Conservation (phyloP, 2,329 filamentous ascomycete species). For the Diaporthe amygdali region DNA sequence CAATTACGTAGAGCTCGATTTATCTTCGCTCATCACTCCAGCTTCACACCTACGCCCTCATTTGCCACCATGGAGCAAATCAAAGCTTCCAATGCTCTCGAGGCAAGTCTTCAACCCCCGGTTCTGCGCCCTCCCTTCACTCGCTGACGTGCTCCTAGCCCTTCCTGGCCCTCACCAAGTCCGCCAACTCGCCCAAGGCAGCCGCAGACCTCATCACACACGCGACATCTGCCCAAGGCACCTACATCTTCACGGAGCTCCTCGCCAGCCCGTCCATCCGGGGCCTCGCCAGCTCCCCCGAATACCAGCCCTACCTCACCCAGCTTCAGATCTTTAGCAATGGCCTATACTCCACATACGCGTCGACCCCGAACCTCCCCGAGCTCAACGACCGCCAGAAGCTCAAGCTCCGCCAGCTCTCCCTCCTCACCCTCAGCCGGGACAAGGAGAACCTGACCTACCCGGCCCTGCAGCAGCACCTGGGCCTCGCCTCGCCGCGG, state of each 20-base stretch:
- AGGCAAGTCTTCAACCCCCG: conserved; percentile 47
- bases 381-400: conserved; percentile 73
- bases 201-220: conserved; percentile 85
- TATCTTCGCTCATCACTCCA: neutral
- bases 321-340: conserved; percentile 90
- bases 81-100: conserved; percentile 68
- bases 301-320: conserved; percentile 61
- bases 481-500: conserved; percentile 70
- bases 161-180: conserved; percentile 88
- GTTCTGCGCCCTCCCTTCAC: neutral
- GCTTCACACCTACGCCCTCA: neutral
- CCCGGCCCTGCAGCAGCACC: conserved; percentile 64
- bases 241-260: conserved; percentile 94
- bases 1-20: too few species aligned
- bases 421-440: conserved; percentile 80
- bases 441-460: conserved; percentile 67
- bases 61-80: conserved; percentile 71
- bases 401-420: conserved; percentile 88
- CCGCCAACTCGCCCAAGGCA: conserved; percentile 81
- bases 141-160: conserved; percentile 62
- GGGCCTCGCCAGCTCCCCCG: conserved; percentile 62
- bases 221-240: conserved; percentile 88
- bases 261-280: conserved; percentile 82
- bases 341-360: conserved; percentile 84
- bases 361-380: conserved; percentile 63